Base-by-base conservation (phyloP, 2,329 filamentous ascomycete genomes). In the Stagonosporopsis rhizophila region DNA sequence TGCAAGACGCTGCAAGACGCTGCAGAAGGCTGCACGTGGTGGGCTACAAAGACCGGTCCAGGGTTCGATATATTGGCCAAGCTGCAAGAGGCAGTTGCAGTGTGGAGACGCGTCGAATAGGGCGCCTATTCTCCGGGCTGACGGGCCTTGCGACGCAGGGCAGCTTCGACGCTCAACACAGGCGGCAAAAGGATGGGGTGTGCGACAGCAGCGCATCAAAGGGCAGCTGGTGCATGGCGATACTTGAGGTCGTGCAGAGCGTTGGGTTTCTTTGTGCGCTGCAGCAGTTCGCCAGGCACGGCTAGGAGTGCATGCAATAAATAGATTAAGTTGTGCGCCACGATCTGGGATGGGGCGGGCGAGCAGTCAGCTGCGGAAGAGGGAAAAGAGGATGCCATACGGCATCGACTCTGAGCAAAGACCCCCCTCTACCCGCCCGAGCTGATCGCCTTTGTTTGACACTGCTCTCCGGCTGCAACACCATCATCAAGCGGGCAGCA, bases 41-140 rank as follows among this genome's bases (percentile, higher is more conserved):
- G 35, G 45, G 50, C 22, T 41, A 37, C 44, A 42, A 42, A 41
- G 34, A 30, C 37, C 20, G 28, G 37, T 62, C 30, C 30, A 32
- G 30, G 30, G 30, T 32, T 32, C 59, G 61, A 54, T 69, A 69
- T 69, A 68, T 68, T 69, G 64, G 62, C 60, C 60, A 57, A 61
- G 64, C 46, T 48, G 49, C 41, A 37, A 61, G 42, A 57, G 52
- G 58, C 55, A 54, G 15, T 47, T 23, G 19, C 9, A 14, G 41
- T 46, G 50, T 46, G 42, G 50, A 28, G 50, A 52, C 37, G 6
- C n/a, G 42, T 37, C 19, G n/a, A 41, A 41, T 42, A 8, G 41
- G 53, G 17, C 30, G 47, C 47, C 25, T 30, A 23, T 28, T 11
- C 34, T 39, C 32, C 39, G 42, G 45, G 40, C 44, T 46, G 55